Base-by-base conservation (phyloP, 345 rosid species). In the Clausena lansium region DNA sequence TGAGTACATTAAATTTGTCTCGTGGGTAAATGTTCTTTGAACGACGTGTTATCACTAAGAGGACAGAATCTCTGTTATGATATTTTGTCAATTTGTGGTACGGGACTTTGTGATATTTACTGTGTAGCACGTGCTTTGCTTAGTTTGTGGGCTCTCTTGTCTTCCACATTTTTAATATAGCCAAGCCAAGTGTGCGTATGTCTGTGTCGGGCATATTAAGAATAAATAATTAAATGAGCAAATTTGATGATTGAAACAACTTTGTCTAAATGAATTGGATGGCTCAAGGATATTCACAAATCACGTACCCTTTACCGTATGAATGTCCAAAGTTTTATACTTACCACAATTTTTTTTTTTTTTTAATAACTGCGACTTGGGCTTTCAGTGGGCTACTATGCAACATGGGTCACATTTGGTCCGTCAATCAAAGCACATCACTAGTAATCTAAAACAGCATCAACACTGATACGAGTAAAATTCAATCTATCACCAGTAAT, bases 401-500 rank as follows among this genome's bases (percentile, higher is more conserved):
- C 67, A 5, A 14, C 38, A 62, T 62, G n/a, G 38, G 38, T 30
- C n/a, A 30, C 2, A 30, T 10, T 3, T 30, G 39, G 24, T 15
- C 3, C 13, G 9, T 15, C 32, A 32, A 63, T 61, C 1, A 2
- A 61, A 27, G 64, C 33, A n/a, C 28, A 57, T 9, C 59, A 27
- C 4, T 30, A 41, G 15, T 11, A 41, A 41, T 5, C 9, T 22
- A 22, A 57, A n/a, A 57, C 25, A 22, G 2, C 36, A 7, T 62
- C 36, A 27, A 62, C 19, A 14, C 35, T 30, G 6, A 28, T 1
- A 7, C 3, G 36, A 28, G 36, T 3, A 57, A n/a, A 57, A 39
- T 38, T 7, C 30, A 73, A 52, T 62, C 35, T 13, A 11, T 91
- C 84, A 92, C 93, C 97, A 94, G 77, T 83, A 94, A 71, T 89